Percentiles rank a stretch among this genome's conserved stretches.
Conservation (phyloP, 2,329 filamentous ascomycete genomes). For the Rhytidhysteron rufulum region DNA sequence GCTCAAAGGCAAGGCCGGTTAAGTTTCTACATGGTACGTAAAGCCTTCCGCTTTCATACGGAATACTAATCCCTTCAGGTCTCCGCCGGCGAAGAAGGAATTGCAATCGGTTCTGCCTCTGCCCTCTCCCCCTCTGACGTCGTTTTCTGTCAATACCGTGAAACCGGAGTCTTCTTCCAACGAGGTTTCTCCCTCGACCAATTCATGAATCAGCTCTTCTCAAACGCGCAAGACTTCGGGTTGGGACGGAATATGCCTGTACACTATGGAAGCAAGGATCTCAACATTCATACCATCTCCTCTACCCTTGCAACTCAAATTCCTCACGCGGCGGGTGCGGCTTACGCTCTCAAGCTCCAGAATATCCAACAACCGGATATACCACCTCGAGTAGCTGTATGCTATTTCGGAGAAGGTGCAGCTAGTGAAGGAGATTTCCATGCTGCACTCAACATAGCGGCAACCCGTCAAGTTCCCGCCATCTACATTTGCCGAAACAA, state of each 20-base stretch:
- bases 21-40: slow-evolving; percentile 87
- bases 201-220: slow-evolving; percentile 94
- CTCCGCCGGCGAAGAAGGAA: slow-evolving; percentile 89
- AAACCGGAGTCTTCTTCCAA: slow-evolving; percentile 86
- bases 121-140: slow-evolving; percentile 82
- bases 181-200: slow-evolving; percentile 81
- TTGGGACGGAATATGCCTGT: slow-evolving; percentile 94
- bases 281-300: slow-evolving; percentile 86
- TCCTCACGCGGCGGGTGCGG: slow-evolving; percentile 81
- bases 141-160: slow-evolving; percentile 90
- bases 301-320: slow-evolving; percentile 85
- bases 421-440: slow-evolving; percentile 92
- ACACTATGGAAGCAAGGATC: slow-evolving; percentile 80
- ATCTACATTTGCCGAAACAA: slow-evolving; percentile 93
- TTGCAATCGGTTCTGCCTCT: slow-evolving; percentile 83
- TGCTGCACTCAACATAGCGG: slow-evolving; percentile 84
- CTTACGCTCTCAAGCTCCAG: slow-evolving; percentile 83
- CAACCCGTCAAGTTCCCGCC: slow-evolving; percentile 80
- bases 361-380: slow-evolving; percentile 64
- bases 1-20: slow-evolving; percentile 91
- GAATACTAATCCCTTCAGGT: slow-evolving; percentile 39
- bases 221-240: slow-evolving; percentile 76
- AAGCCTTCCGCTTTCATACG: not conserved
- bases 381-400: slow-evolving; percentile 64
- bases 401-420: slow-evolving; percentile 88